Base-by-base conservation (phyloP, 2,329 filamentous ascomycete species). In the Orbilia oligospora region DNA sequence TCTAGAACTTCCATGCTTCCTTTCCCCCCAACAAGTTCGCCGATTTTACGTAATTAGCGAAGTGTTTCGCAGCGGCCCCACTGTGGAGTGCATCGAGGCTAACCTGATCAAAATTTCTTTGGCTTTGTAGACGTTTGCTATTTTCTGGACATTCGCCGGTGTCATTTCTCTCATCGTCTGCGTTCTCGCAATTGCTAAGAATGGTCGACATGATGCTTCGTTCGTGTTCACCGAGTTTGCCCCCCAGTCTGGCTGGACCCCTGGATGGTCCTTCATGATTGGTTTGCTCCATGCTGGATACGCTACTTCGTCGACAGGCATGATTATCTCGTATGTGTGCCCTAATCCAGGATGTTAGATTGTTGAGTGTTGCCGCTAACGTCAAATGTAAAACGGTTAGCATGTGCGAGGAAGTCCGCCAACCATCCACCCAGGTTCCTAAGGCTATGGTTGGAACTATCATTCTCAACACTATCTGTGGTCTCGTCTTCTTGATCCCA, bases 131-230 rank as follows among this genome's bases (percentile, higher is more conserved):
- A 92, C 91, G 18, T 90, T 90, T 83, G 90, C 91, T 80, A 90
- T 92, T 80, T 90, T 90, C 85, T 92, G 91, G 90, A 93, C 91
- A 9, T 92, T 93, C 85, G 89, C 88, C 73, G 89, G 91, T 82
- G 87, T 92, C 53, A 85, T 93, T 82, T 89, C 90, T 80, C 90
- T 92, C 80, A 84, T 91, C 81, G 85, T 91, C 80, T 88, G 86
- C 82, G 84, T 89, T 70, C 88, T 92, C 69, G 91, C 87, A 77
- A 85, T 93, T 68, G 92, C 91, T 69, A 91, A 91, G 82, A 86
- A 90, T 77, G 92, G 92, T 55, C 89, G 91, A 80, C 89, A 86
- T 82, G 87, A 86, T 80, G 91, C 88, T 75, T 84, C 84, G 14
- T 93, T 87, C 80, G 91, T 91, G 81, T 92, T 93, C 82, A 88